Percentiles rank a stretch among this genome's conserved stretches.
These are phyloP conservation scores for Fagopyrum esculentum DNA, from an alignment of 148 eudicot species.

Conservation along the genomic window DNA sequence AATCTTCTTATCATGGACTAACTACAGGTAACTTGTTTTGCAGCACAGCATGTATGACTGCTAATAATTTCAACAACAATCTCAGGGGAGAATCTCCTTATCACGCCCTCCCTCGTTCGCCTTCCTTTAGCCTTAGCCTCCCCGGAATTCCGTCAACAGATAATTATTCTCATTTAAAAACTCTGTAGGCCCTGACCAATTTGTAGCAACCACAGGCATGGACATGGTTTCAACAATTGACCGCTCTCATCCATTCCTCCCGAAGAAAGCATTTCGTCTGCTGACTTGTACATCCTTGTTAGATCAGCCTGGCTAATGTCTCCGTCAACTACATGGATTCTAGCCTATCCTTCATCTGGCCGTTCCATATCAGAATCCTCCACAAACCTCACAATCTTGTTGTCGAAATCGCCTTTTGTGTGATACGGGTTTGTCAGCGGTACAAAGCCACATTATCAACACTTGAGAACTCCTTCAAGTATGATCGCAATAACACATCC, in stretches of 20 bases:
- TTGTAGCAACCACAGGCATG: conserved; percentile 60
- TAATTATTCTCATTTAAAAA: conserved; percentile 57
- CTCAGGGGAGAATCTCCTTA: conserved; percentile 35
- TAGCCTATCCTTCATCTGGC: conserved; percentile 53
- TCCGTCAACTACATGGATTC: conserved; percentile 41
- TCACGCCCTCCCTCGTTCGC: conserved; percentile 49
- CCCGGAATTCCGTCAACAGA: conserved; percentile 39
- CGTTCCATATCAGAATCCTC: conserved; percentile 35
- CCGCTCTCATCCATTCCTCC: conserved; percentile 90
- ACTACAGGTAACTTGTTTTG: neutral
- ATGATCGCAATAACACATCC: conserved; percentile 64
- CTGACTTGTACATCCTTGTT: conserved; percentile 58
- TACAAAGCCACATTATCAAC: conserved; percentile 41
- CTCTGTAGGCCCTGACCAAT: conserved; percentile 75
- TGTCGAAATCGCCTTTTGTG: conserved; percentile 40
- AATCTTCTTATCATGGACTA: neutral
- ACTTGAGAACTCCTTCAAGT: conserved; percentile 41
- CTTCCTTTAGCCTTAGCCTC: conserved; percentile 56
- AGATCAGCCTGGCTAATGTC: conserved; percentile 62
- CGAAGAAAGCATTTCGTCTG: conserved; percentile 55
- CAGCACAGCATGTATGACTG: conserved; percentile 26
- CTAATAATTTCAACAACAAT: conserved; percentile 38
- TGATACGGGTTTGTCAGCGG: conserved; percentile 58
- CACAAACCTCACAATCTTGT: conserved; percentile 45
- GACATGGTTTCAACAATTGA: conserved; percentile 82